Conservation (phyloP, 2,329 filamentous ascomycete species). For the Ophiostoma montium region DNA sequence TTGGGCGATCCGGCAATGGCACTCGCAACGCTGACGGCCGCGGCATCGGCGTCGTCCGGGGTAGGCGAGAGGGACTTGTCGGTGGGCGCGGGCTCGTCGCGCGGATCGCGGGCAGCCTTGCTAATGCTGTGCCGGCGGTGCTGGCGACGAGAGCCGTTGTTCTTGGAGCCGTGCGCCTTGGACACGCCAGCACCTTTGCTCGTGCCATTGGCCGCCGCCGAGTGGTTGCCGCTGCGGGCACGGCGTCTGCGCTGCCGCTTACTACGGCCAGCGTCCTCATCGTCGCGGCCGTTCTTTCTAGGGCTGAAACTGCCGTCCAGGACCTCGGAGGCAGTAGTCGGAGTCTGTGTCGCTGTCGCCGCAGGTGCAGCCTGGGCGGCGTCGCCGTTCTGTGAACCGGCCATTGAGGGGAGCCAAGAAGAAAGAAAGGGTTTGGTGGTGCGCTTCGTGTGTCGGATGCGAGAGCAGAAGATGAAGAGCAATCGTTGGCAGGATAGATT, state of each 20-base stretch:
- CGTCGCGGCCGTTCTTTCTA: not conserved
- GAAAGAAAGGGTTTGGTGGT: not conserved
- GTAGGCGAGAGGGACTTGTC: not conserved
- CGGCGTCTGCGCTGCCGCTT: not conserved
- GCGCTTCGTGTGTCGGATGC: not conserved
- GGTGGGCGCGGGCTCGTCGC: constrained; percentile 31
- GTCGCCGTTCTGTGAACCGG: constrained; percentile 4
- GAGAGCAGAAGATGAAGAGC: not conserved
- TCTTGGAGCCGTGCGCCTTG: not conserved
- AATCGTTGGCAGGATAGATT: not conserved
- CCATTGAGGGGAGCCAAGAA: not conserved
- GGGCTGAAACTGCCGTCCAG: not conserved
- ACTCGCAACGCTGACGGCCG: not conserved
- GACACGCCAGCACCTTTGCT: not conserved
- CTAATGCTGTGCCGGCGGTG: constrained; percentile 29
- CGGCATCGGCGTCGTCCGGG: not conserved
- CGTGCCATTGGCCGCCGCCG: not conserved
- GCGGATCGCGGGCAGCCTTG: constrained; percentile 47
- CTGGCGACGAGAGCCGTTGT: not conserved
- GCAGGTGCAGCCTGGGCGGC: not conserved
- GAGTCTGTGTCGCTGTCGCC: not conserved
- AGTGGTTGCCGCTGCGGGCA: not conserved
- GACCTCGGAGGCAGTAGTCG: not conserved
- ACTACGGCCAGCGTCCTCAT: not conserved
- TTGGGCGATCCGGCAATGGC: not conserved